These are phyloP conservation scores for Tricholoma matsutake DNA, from an alignment of 768 basidiomycete species.

Conservation along the genomic window DNA sequence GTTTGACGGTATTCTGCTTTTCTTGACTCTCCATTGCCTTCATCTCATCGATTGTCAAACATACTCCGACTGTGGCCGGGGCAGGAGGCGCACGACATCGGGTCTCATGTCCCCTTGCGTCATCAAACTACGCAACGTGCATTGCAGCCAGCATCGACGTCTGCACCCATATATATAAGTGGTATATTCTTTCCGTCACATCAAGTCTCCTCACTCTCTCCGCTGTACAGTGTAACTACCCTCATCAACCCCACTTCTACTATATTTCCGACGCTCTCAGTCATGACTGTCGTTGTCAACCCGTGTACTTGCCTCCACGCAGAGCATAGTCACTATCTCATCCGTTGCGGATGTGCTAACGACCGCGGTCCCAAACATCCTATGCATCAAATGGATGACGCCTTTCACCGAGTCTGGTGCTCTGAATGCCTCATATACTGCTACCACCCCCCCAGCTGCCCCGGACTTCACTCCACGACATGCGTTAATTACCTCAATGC, in stretches of 20 bases:
- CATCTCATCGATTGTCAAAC: constrained; percentile 15
- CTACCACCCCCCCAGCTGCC: constrained; percentile 23
- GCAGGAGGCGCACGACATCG: constrained; percentile 7
- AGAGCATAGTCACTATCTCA: constrained; percentile 23
- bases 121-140: constrained; percentile 8
- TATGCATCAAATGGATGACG: constrained; percentile 29
- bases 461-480: constrained; percentile 11
- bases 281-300: constrained; percentile 5
- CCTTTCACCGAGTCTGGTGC: constrained; percentile 33
- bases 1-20: constrained; percentile 8
- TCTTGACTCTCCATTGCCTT: constrained; percentile 12
- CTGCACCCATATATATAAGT: constrained; percentile 11
- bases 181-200: background rate
- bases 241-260: background rate
- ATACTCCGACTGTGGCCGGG: constrained; percentile 11
- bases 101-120: constrained; percentile 16
- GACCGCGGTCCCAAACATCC: constrained; percentile 24
- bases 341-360: constrained; percentile 35
- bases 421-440: constrained; percentile 29
- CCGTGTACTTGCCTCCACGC: constrained; percentile 20
- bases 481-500: constrained; percentile 12
- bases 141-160: constrained; percentile 2
- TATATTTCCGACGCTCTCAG: background rate
- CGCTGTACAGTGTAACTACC: background rate
- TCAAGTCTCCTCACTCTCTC: background rate